These are phyloP conservation scores for Russula foetens DNA, from an alignment of 768 basidiomycete species.

Conservation along the genomic window DNA sequence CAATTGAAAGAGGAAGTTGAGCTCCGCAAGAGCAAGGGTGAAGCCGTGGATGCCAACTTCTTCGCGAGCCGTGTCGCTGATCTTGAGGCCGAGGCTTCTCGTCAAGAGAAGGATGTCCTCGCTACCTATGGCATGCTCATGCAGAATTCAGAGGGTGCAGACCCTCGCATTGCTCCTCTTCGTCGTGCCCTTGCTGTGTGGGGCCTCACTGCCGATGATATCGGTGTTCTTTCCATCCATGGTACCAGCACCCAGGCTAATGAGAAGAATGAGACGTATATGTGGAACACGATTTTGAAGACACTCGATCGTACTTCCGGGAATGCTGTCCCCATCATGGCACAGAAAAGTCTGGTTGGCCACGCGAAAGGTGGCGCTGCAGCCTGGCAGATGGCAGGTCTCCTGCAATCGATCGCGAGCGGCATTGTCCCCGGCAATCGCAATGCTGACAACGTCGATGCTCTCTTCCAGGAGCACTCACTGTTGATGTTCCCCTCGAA, in stretches of 20 bases:
- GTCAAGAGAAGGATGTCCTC: slow-evolving; percentile 91
- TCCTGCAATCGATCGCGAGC: slow-evolving; percentile 74
- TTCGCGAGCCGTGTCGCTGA: slow-evolving; percentile 68
- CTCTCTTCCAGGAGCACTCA: slow-evolving; percentile 80
- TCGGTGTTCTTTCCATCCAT: slow-evolving; percentile 85
- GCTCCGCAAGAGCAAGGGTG: slow-evolving; percentile 45
- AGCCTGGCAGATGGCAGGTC: slow-evolving; percentile 92
- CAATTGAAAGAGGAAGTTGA: slow-evolving; percentile 77
- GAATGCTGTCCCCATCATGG: slow-evolving; percentile 95
- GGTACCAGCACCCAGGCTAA: slow-evolving; percentile 85
- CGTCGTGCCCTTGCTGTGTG: slow-evolving; percentile 95
- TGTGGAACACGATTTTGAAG: slow-evolving; percentile 95
- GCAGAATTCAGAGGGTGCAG: slow-evolving; percentile 48
- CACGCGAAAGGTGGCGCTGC: slow-evolving; percentile 99
- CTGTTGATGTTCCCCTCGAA: slow-evolving; percentile 97
- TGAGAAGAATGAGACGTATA: slow-evolving; percentile 95
- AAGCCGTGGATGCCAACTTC: slow-evolving; percentile 54
- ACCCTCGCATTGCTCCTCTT: slow-evolving; percentile 82
- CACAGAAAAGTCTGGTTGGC: slow-evolving; percentile 95
- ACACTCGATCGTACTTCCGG: slow-evolving; percentile 83
- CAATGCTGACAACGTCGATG: slow-evolving; percentile 95
- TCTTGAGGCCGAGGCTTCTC: slow-evolving; percentile 83
- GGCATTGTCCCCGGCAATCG: slow-evolving; percentile 93
- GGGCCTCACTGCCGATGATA: slow-evolving; percentile 89
- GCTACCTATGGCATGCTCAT: slow-evolving; percentile 88